Evolutionary conservation across 495 filamentous ascomycete genomes (phyloP).

Genomic region (Collariella sp.): DNA sequence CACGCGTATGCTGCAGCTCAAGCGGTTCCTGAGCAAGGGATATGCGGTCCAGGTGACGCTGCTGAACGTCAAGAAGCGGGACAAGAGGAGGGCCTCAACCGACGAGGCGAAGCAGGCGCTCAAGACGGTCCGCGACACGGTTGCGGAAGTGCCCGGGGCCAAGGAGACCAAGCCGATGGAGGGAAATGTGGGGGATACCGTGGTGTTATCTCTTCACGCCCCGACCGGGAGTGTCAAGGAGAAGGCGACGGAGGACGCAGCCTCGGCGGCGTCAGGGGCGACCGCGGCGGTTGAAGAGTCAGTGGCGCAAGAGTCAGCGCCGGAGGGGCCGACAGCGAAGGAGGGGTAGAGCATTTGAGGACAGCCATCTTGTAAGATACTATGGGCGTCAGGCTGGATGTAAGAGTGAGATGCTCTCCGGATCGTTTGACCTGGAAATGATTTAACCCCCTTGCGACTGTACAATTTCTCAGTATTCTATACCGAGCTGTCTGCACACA

Average conservation of each 20-base stretch:
- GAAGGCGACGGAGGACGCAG: constrained; percentile 10
- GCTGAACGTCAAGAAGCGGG: constrained; percentile 31
- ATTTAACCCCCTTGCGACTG: too few relatives aligned
- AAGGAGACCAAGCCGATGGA: constrained; percentile 34
- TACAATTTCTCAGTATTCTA: too few relatives aligned
- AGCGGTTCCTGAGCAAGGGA: constrained; percentile 55
- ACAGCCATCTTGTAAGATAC: too few relatives aligned
- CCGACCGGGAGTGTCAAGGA: not conserved
- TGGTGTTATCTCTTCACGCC: constrained; percentile 34
- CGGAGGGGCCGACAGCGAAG: not conserved
- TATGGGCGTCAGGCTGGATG: too few relatives aligned
- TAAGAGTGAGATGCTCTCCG: too few relatives aligned
- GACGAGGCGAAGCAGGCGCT: constrained; percentile 33
- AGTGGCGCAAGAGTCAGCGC: not conserved
- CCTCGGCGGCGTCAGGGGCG: constrained; percentile 12
- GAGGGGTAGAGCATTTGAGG: not conserved
- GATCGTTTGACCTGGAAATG: too few relatives aligned
- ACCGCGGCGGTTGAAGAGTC: not conserved
- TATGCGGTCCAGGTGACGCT: constrained; percentile 54
- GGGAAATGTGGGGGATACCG: constrained; percentile 25
- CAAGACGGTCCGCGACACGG: constrained; percentile 20
- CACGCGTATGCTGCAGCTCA: constrained; percentile 52
- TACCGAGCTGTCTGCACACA: not conserved
- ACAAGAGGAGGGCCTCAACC: constrained; percentile 20
- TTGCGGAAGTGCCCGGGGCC: constrained; percentile 25